These are phyloP conservation scores for Bruguiera gymnorhiza DNA, from an alignment of 345 rosid species.

Conservation along the genomic window DNA sequence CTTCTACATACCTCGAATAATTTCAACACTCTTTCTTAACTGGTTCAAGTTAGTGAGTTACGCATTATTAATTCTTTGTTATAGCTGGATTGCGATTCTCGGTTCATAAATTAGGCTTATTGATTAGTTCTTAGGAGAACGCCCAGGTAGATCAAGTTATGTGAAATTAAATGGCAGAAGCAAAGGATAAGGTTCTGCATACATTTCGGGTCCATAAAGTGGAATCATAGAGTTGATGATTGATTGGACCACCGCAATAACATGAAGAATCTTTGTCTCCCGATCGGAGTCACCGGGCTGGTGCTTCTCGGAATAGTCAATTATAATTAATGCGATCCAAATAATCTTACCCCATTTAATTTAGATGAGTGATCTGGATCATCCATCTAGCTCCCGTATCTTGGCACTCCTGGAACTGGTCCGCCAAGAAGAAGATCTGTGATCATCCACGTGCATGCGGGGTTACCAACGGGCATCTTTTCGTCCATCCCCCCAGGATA, in stretches of 20 bases:
- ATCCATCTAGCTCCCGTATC: slow-evolving; percentile 1
- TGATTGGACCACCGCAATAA: not conserved
- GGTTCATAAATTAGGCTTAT: too few species aligned
- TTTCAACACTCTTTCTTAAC: too few species aligned
- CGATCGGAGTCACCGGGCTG: slow-evolving; percentile 7
- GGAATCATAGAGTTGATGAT: slow-evolving; percentile 3
- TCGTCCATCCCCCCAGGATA: not conserved
- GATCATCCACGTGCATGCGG: slow-evolving; percentile 14
- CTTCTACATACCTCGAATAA: too few species aligned
- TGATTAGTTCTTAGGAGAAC: too few species aligned
- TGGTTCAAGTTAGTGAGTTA: too few species aligned
- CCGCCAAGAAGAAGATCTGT: not conserved
- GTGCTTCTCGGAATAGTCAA: slow-evolving; percentile 13
- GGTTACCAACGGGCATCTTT: not conserved
- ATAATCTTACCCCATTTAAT: not conserved
- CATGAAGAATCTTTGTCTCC: slow-evolving; percentile 28
- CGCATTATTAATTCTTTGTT: too few species aligned
- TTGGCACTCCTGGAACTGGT: not conserved
- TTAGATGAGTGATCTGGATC: slow-evolving; percentile 13
- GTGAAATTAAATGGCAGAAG: not conserved
- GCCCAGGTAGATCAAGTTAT: not conserved
- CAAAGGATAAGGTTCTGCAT: slow-evolving; percentile 1
- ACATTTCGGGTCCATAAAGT: not conserved
- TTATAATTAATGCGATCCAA: slow-evolving; percentile 6
- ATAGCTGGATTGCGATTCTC: too few species aligned